Percentiles rank a stretch among this genome's conserved stretches.
Conservation (phyloP, 163 green algal genomes). For the Volvox carteri region DNA sequence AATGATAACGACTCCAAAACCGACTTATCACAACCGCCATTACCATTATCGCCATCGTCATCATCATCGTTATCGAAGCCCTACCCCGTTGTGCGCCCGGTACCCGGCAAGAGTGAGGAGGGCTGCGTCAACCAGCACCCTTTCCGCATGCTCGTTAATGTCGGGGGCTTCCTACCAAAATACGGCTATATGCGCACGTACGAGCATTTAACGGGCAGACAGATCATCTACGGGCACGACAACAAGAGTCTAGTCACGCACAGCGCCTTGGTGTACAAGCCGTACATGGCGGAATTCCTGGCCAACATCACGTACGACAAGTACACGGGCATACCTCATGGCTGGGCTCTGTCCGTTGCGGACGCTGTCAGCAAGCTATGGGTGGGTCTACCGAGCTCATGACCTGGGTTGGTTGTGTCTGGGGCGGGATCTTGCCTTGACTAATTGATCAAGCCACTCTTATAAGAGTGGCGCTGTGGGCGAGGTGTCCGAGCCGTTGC, state of each 20-base stretch:
- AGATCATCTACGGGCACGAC: not conserved
- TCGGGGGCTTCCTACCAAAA: not conserved
- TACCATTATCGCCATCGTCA: no score
- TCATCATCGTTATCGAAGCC: no score
- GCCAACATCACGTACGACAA: not conserved
- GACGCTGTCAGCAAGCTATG: not conserved
- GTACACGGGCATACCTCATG: not conserved
- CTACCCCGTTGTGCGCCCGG: not conserved
- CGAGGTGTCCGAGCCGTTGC: no score
- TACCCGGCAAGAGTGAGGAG: not conserved
- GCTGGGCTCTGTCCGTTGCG: conserved; percentile 8
- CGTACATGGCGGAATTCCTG: conserved; percentile 37
- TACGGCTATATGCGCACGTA: conserved; percentile 17
- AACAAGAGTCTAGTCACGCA: conserved; percentile 11
- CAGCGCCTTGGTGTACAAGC: conserved; percentile 22
- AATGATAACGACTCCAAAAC: no score
- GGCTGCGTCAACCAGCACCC: conserved; percentile 23
- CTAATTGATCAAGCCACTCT: no score
- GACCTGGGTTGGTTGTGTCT: no score
- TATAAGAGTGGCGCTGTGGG: no score
- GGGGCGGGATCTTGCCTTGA: no score
- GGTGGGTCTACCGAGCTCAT: no score
- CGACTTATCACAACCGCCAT: no score
- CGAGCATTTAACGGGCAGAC: not conserved
- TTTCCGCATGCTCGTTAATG: conserved; percentile 19